phyloP scores from a whole-genome alignment of 192 early-diverging fungal species.

The Oehlia diaphana region DNA sequence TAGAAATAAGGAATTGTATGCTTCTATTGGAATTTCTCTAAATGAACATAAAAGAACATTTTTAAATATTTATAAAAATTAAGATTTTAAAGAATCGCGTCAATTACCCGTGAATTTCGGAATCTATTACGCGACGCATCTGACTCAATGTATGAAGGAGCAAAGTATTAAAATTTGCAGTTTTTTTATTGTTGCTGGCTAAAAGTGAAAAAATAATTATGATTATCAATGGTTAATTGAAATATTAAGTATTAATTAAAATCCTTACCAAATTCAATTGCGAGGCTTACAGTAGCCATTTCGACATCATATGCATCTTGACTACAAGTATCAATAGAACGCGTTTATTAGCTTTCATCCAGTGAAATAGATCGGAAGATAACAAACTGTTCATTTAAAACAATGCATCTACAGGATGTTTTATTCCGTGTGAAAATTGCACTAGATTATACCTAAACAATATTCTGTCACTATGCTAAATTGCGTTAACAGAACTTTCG shows the following conservation, averaged over 20 bases:
- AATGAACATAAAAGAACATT: background rate
- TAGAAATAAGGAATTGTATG: slow-evolving; percentile 69
- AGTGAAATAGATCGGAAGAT: background rate
- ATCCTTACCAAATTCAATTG: slow-evolving; percentile 61
- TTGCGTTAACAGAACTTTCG: background rate
- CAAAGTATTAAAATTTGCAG: slow-evolving; percentile 67
- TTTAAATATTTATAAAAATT: background rate
- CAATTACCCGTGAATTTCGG: slow-evolving; percentile 43
- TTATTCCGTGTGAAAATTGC: background rate
- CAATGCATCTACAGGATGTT: background rate
- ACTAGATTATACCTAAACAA: background rate
- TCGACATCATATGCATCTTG: slow-evolving; percentile 75
- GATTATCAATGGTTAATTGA: background rate
- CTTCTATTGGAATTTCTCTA: slow-evolving; percentile 60
- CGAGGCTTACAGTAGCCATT: slow-evolving; percentile 61
- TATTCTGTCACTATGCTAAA: background rate
- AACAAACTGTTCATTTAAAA: background rate
- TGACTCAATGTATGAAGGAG: slow-evolving; percentile 61
- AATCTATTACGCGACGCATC: slow-evolving; percentile 51
- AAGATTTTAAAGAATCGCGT: slow-evolving; percentile 12
- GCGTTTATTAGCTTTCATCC: background rate
- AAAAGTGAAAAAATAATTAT: slow-evolving; percentile 9
- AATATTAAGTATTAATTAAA: background rate
- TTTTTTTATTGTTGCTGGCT: slow-evolving; percentile 64
- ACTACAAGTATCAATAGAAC: slow-evolving; percentile 36